Percentiles rank a stretch among this genome's conserved stretches.
phyloP scores from a whole-genome alignment of 345 rosid species.

The Eucalyptus caleyi region DNA sequence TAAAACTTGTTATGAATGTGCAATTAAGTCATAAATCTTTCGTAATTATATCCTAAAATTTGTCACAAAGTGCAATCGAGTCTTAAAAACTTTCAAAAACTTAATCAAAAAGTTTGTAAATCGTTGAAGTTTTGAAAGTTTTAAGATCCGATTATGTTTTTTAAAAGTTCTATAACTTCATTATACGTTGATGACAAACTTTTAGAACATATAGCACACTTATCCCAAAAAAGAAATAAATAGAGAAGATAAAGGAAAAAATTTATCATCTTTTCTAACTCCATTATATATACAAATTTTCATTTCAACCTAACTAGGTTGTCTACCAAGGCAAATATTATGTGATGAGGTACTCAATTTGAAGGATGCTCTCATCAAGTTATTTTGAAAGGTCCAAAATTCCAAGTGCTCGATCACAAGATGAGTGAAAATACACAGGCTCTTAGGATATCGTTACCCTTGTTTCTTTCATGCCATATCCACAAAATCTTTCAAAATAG shows the following conservation, averaged over 20 bases:
- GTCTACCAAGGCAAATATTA: background rate
- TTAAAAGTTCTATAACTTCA: too few species aligned
- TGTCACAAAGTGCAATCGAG: too few species aligned
- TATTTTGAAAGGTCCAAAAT: background rate
- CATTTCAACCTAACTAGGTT: background rate
- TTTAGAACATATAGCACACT: too few species aligned
- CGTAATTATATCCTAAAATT: too few species aligned
- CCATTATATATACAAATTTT: background rate
- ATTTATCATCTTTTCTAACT: background rate
- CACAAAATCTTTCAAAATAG: fast-evolving
- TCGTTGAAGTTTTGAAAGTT: too few species aligned
- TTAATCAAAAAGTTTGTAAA: too few species aligned
- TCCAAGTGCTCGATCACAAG: background rate
- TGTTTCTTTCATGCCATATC: background rate
- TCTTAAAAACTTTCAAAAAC: fast-evolving
- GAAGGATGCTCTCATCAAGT: background rate
- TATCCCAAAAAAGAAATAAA: background rate
- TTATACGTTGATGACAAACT: fast-evolving
- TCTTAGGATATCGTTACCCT: background rate
- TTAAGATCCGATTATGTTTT: too few species aligned
- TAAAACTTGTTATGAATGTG: too few species aligned
- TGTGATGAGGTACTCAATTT: background rate
- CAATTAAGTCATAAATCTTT: too few species aligned
- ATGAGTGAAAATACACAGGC: background rate
- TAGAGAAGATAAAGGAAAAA: background rate